Conservation (phyloP, 768 basidiomycete genomes). For the Paxillus rubicundulus region DNA sequence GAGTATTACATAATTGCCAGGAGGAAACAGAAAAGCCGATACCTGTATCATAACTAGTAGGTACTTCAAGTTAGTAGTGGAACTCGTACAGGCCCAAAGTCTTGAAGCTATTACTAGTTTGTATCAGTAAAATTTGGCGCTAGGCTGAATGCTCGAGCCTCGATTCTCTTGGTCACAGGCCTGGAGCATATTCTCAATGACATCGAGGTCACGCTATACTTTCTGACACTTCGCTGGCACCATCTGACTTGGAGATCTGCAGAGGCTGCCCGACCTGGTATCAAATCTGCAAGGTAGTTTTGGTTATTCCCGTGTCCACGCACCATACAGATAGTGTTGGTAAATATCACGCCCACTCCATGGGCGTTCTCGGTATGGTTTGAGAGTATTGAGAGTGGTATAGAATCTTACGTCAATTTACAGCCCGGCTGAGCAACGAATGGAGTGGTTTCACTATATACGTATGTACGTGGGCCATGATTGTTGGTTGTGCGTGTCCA, state of each 20-base stretch:
- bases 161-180: no score
- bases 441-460: conserved; percentile 1
- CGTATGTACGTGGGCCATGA: not conserved
- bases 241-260: conserved; percentile 7
- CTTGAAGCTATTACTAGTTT: no score
- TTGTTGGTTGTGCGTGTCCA: not conserved
- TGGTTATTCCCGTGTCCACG: not conserved
- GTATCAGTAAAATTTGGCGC: no score
- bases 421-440: not conserved
- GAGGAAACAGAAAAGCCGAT: no score
- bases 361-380: conserved; percentile 1
- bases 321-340: not conserved
- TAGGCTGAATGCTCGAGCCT: no score
- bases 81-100: no score
- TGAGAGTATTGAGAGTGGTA: not conserved
- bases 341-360: conserved; percentile 2
- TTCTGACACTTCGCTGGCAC: conserved; percentile 12
- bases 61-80: no score
- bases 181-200: not conserved
- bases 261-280: conserved; percentile 1
- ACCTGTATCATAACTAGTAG: no score
- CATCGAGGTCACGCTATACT: conserved; percentile 10
- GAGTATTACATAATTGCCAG: no score
- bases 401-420: not conserved
- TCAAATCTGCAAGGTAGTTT: not conserved